phyloP scores from a whole-genome alignment of 2,329 filamentous ascomycete genomes.

The Neopestalotiopsis rosae region DNA sequence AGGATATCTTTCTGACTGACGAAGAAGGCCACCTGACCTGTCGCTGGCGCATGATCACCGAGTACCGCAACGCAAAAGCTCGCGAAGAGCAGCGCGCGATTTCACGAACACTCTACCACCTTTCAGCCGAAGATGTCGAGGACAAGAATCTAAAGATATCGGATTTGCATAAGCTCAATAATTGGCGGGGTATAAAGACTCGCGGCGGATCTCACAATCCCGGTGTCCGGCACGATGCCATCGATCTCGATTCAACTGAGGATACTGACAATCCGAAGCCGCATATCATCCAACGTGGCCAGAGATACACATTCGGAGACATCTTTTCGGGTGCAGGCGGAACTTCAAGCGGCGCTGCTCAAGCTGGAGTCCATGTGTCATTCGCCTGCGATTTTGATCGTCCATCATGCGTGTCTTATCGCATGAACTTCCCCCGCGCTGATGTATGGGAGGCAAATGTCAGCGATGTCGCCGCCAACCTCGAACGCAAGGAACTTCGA shows the following conservation, averaged over 20 bases:
- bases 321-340: slow-evolving; percentile 77
- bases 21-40: slow-evolving; percentile 51
- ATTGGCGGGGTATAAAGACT: slow-evolving; percentile 46
- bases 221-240: slow-evolving; percentile 24
- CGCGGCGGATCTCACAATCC: slow-evolving; percentile 45
- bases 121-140: slow-evolving; percentile 22
- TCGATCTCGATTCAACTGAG: slow-evolving; percentile 30
- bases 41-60: slow-evolving; percentile 52
- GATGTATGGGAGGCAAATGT: slow-evolving; percentile 52
- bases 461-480: slow-evolving; percentile 48
- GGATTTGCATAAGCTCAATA: slow-evolving; percentile 36
- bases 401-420: slow-evolving; percentile 60
- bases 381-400: slow-evolving; percentile 68
- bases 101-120: background rate
- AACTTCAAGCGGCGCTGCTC: slow-evolving; percentile 66
- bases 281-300: slow-evolving; percentile 27
- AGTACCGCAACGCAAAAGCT: slow-evolving; percentile 31
- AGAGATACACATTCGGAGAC: slow-evolving; percentile 72
- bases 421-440: slow-evolving; percentile 58
- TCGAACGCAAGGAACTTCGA: slow-evolving; percentile 36
- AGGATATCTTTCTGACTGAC: slow-evolving; percentile 26
- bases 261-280: no score
- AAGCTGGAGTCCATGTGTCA: slow-evolving; percentile 58
- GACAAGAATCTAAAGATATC: slow-evolving; percentile 30
- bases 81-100: background rate